Evolutionary conservation across 768 basidiomycete species (phyloP).

Genomic region (Crepidotus variabilis): DNA sequence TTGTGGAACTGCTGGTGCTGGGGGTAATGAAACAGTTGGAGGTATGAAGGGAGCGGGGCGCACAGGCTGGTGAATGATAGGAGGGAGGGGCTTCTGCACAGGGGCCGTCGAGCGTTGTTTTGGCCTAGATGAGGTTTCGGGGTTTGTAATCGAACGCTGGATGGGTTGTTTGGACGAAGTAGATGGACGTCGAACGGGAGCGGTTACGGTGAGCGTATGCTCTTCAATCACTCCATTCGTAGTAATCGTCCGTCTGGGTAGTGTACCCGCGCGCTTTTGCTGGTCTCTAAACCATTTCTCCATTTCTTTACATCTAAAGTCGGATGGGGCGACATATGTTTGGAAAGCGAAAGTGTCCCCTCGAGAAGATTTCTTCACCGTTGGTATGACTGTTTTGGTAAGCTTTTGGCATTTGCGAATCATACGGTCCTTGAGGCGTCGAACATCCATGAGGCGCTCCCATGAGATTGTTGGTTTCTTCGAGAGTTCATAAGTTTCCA

Average conservation of each 20-base stretch:
- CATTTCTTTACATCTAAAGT: conserved; percentile 77
- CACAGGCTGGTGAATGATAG: conserved; percentile 15
- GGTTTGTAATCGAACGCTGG: conserved; percentile 23
- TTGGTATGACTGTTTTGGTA: conserved; percentile 36
- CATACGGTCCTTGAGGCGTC: conserved; percentile 79
- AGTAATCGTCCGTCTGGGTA: conserved; percentile 23
- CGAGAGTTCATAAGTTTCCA: conserved; percentile 57
- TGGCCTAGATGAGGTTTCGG: conserved; percentile 14
- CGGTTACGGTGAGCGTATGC: conserved; percentile 10
- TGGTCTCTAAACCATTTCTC: conserved; percentile 71
- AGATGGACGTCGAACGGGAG: conserved; percentile 12
- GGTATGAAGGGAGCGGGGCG: conserved; percentile 13
- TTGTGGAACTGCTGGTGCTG: conserved; percentile 14
- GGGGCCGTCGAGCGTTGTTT: conserved; percentile 14
- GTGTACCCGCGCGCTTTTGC: conserved; percentile 34
- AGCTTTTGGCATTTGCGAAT: conserved; percentile 73
- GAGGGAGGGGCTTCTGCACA: conserved; percentile 13
- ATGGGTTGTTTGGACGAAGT: conserved; percentile 14
- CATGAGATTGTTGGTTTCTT: conserved; percentile 55
- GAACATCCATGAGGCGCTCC: conserved; percentile 70
- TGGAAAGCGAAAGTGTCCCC: conserved; percentile 49
- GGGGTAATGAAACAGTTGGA: conserved; percentile 7
- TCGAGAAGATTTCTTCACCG: conserved; percentile 32
- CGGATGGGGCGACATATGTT: conserved; percentile 62
- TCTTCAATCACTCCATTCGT: conserved; percentile 13